A percentile compares a stretch with the other conserved stretches of the same genome.
Conservation (phyloP, 1,139 yeast species). For the Eremothecium sinecaudum region DNA sequence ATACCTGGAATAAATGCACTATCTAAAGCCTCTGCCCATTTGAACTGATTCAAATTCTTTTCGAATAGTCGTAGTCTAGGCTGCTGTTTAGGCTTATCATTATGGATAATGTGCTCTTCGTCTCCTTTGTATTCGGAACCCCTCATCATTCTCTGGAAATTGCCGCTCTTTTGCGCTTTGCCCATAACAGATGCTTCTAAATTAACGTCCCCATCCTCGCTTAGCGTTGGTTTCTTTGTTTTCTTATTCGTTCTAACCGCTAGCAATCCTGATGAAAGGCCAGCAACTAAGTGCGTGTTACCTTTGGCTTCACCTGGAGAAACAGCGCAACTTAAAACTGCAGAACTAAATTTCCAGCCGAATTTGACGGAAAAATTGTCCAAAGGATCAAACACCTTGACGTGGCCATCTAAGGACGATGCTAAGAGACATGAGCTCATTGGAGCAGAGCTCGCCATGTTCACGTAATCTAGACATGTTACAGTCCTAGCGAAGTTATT, state of each 20-base stretch:
- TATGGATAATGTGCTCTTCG: conserved; percentile 64
- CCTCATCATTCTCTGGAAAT: conserved; percentile 70
- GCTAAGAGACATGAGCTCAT: conserved; percentile 69
- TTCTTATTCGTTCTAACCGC: conserved; percentile 83
- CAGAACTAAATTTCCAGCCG: conserved; percentile 96
- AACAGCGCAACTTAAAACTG: conserved; percentile 80
- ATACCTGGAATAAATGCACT: conserved; percentile 71
- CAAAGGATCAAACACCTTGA: conserved; percentile 78
- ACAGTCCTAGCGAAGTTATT: conserved; percentile 86
- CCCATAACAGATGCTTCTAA: conserved; percentile 17
- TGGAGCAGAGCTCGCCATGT: conserved; percentile 36
- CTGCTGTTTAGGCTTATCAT: conserved; percentile 41
- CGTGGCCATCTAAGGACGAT: conserved; percentile 95
- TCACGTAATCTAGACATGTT: conserved; percentile 58
- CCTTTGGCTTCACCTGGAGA: conserved; percentile 55
- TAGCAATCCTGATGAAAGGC: conserved; percentile 79
- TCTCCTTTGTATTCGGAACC: conserved; percentile 90
- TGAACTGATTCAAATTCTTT: conserved; percentile 71
- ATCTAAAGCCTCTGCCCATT: conserved; percentile 90
- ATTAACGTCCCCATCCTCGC: conserved; percentile 35
- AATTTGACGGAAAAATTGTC: conserved; percentile 82
- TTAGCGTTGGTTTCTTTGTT: conserved; percentile 38
- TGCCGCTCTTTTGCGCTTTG: conserved; percentile 26
- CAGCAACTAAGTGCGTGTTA: conserved; percentile 81
- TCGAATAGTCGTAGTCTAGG: conserved; percentile 75